Evolutionary conservation across 768 basidiomycete species (phyloP), one percentile per base, ranked within the genome.

Genomic region (Boletus rufocinnamomeus): DNA sequence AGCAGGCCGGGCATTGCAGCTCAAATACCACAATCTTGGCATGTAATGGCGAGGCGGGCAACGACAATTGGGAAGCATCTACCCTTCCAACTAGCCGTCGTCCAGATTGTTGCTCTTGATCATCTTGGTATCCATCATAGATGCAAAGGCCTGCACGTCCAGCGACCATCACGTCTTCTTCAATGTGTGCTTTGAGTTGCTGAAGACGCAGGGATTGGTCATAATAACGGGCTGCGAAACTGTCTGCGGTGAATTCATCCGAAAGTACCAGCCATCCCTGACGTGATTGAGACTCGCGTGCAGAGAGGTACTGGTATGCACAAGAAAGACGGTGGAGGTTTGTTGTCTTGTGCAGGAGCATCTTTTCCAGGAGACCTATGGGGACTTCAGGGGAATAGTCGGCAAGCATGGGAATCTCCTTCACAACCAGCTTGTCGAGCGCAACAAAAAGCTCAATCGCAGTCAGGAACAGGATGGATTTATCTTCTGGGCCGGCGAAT

Each of bases 21-120:
- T 82, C 79, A 47, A 82, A 82, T 2, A 80, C 64, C 4, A 72
- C 63, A 0, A 65, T 61, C 50, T 73, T 65, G 0, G 67, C 66
- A 7, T 60, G 41, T 13, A 63, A 10, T 5, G 13, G 17, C 19
- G 73, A n/a, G 80, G 58, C 1, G 76, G 80, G 78, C 76, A 79
- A 57, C 79, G 80, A 49, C 76, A 69, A 9, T 75, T 63, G 2
- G n/a, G 9, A 45, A 27, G 8, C 44, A 4, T 10, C 23, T 4
- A 19, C 25, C 2, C 9, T 16, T 17, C 3, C 44, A 17, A 11
- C 25, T 5, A 10, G 44, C 25, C 16, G 25, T 27, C 23, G 23
- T 8, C 21, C 43, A 4, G 23, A 23, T 44, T 16, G 7, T 14
- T 8, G 23, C 23, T 25, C 23, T 23, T 14, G 6, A 7, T 16